phyloP scores from a whole-genome alignment of 345 rosid genomes.

The Excoecaria agallocha region DNA sequence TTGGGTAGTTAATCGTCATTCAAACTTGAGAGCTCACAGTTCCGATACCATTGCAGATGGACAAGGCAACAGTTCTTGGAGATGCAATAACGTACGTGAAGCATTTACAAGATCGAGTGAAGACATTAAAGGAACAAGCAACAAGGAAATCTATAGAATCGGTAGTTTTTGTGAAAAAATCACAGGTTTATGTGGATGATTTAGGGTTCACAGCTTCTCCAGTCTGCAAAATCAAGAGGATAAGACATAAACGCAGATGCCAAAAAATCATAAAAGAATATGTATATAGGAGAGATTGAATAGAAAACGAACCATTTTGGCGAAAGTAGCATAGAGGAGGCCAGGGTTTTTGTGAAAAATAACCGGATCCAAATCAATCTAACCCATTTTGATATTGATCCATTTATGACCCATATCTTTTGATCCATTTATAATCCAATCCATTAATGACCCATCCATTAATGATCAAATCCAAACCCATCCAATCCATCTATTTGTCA shows the following conservation, averaged over 20 bases:
- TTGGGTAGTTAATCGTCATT: too few species aligned
- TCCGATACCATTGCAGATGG: too few species aligned
- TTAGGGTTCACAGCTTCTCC: constrained; percentile 80
- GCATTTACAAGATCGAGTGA: constrained; percentile 64
- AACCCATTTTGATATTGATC: too few species aligned
- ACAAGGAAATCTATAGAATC: constrained; percentile 52
- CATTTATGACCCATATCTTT: too few species aligned
- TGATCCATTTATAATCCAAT: too few species aligned
- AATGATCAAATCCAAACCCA: too few species aligned
- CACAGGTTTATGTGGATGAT: constrained; percentile 48
- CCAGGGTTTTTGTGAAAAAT: constrained; percentile 1
- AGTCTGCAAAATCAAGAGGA: constrained; percentile 13
- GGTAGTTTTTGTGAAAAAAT: constrained; percentile 46
- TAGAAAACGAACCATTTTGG: background rate
- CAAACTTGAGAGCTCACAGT: too few species aligned
- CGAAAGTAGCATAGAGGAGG: background rate
- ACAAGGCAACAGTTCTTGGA: constrained; percentile 66
- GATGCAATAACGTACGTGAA: constrained; percentile 60
- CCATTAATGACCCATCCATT: too few species aligned
- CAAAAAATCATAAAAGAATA: background rate
- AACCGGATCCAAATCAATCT: too few species aligned
- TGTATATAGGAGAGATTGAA: background rate
- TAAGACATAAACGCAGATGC: background rate
- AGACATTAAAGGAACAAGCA: constrained; percentile 50
- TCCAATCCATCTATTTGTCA: too few species aligned